A percentile compares a stretch with the other conserved stretches of the same genome.
Evolutionary conservation across 331 rosid species (phyloP).

Genomic region (Dryas integrifolia): DNA sequence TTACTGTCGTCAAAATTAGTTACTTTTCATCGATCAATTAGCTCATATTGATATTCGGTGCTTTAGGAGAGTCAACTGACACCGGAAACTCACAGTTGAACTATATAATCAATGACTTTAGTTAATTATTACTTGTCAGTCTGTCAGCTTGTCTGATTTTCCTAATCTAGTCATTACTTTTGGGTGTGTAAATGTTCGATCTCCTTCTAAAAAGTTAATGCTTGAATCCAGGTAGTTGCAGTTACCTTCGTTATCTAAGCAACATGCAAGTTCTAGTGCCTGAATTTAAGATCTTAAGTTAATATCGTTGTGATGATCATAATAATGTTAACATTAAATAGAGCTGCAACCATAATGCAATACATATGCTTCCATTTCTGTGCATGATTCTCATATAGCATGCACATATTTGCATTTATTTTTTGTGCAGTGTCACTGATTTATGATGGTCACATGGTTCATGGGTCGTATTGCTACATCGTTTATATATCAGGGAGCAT

Average conservation of each 20-base stretch:
- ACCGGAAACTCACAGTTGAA: neutral
- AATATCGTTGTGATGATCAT: neutral
- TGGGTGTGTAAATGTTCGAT: neutral
- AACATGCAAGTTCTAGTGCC: slow-evolving; percentile 13
- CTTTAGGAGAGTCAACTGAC: neutral
- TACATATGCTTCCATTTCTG: neutral
- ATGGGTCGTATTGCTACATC: neutral
- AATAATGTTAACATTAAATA: neutral
- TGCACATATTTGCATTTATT: neutral
- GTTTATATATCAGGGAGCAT: neutral
- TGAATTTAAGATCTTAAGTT: neutral
- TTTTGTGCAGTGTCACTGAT: neutral
- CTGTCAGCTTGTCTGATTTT: neutral
- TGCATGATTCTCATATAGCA: neutral
- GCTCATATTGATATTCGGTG: neutral
- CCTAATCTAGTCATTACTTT: neutral
- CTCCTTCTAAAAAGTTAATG: neutral
- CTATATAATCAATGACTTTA: neutral
- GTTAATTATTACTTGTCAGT: neutral
- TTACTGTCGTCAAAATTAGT: neutral
- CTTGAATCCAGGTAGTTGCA: neutral
- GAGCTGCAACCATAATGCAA: neutral
- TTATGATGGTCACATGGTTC: neutral
- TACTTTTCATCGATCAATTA: neutral
- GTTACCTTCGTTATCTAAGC: neutral